A percentile compares a stretch with the other conserved stretches of the same genome.
These are phyloP conservation scores for Schizosaccharomyces osmophilus DNA, from an alignment of 805 yeast genomes.

Conservation along the genomic window DNA sequence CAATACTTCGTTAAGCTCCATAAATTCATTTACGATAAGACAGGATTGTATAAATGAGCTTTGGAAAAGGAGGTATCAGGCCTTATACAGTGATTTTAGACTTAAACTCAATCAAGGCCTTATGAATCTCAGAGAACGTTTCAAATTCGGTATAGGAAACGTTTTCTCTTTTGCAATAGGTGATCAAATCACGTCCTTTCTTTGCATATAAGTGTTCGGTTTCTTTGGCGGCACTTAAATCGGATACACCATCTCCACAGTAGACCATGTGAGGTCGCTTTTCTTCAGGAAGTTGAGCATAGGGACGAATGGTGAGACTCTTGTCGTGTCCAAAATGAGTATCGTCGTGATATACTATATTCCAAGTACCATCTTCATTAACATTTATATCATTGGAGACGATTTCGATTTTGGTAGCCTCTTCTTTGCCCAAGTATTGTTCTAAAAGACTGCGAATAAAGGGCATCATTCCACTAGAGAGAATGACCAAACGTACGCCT, in stretches of 20 bases:
- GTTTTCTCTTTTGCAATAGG: conserved; percentile 52
- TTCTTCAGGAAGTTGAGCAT: conserved; percentile 15
- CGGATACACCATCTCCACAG: conserved; percentile 96
- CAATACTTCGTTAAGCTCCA: too few relatives aligned
- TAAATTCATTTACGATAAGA: too few relatives aligned
- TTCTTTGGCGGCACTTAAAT: conserved; percentile 81
- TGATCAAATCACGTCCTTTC: conserved; percentile 70
- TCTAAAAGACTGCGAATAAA: conserved; percentile 55
- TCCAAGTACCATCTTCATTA: conserved; percentile 42
- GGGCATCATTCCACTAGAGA: conserved; percentile 85
- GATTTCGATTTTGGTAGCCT: conserved; percentile 47
- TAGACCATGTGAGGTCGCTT: conserved; percentile 51
- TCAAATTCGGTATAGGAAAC: conserved; percentile 72
- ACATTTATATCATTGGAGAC: conserved; percentile 52
- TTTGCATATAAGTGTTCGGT: conserved; percentile 85
- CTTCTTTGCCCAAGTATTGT: conserved; percentile 54
- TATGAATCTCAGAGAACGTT: conserved; percentile 47
- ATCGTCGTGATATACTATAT: conserved; percentile 63
- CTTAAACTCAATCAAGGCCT: conserved; percentile 1
- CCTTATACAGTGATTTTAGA: too few relatives aligned
- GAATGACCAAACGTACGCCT: conserved; percentile 62
- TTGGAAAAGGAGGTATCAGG: too few relatives aligned
- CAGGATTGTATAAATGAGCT: too few relatives aligned
- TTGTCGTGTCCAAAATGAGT: conserved; percentile 89
- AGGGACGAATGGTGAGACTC: conserved; percentile 44